These are phyloP conservation scores for Diospyros lotus DNA, from an alignment of 148 eudicot genomes.

Conservation along the genomic window DNA sequence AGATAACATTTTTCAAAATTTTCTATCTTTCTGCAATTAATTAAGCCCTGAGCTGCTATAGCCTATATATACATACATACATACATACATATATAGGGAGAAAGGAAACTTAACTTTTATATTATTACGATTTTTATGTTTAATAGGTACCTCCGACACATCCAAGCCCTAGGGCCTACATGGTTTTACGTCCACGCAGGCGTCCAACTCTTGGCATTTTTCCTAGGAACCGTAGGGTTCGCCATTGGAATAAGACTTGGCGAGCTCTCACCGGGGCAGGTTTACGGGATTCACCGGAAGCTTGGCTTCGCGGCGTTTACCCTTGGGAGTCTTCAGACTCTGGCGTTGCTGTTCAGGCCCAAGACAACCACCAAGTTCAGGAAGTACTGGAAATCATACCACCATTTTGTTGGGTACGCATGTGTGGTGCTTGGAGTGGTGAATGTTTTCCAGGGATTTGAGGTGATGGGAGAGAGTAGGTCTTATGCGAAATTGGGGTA, in stretches of 20 bases:
- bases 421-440: constrained; percentile 83
- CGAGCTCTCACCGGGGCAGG: constrained; percentile 65
- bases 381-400: constrained; percentile 96
- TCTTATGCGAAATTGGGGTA: constrained; percentile 67
- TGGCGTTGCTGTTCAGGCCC: constrained; percentile 82
- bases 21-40: too few species aligned
- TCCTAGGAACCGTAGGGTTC: constrained; percentile 70
- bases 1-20: too few species aligned
- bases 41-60: too few species aligned
- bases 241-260: constrained; percentile 76
- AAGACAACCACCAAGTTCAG: constrained; percentile 77
- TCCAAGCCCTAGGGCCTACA: constrained; percentile 58
- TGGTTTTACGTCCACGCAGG: constrained; percentile 93
- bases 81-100: too few species aligned
- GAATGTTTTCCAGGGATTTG: constrained; percentile 87
- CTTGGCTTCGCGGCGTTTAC: constrained; percentile 66
- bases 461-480: constrained; percentile 66
- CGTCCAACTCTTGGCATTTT: constrained; percentile 57
- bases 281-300: constrained; percentile 66
- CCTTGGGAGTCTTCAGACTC: constrained; percentile 67
- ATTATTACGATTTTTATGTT: too few species aligned
- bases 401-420: constrained; percentile 93
- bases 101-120: too few species aligned
- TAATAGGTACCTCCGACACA: constrained; percentile 65
- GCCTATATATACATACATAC: too few species aligned